Base-by-base conservation (phyloP, 1,139 yeast genomes). In the Kurtzmaniella quercitrusa region DNA sequence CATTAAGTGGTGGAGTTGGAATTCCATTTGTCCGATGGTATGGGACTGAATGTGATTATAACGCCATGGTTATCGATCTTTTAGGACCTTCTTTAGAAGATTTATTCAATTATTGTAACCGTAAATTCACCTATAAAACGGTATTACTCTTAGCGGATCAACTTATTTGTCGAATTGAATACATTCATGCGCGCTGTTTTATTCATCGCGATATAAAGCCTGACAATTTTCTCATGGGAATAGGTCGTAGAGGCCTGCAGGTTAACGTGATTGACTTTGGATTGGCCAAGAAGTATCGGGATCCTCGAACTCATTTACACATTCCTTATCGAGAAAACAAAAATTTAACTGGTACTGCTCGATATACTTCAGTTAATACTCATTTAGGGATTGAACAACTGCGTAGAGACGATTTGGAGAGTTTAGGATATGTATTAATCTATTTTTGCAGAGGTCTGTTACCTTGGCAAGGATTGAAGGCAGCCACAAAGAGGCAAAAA, bases 391-490 rank as follows among this genome's bases (percentile, higher is more conserved):
- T 93, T 56, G 98, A 93, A 66, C 98, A 93, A 66, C 83, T 90
- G 49, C 83, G 98, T 68, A 81, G 98, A 63, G 98, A 93, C 65
- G 98, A 93, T 65, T 79, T 93, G 68, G 98, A 93, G 68, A 84
- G 95, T 52, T 77, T 93, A 64, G 98, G 98, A 37, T 93, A 93
- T 63, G 98, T 93, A 38, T 80, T 93, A 59, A 89, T 93, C 57
- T 93, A 93, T 68, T 93, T 93, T 63, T 83, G 95, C 64, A 81
- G 96, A 50, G 98, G 98, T 36, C 87, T 94, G 18, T 75, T 93
- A 59, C 98, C 98, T 43, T 93, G 98, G 98, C 98, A 93, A 70
- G 98, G 98, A 12, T 79, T 93, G 57, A 90, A 90, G 65, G 98
- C 98, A 29, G 95, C 93, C 39, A 90, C 98, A 15, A 93, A 93